A percentile compares a stretch with the other conserved stretches of the same genome.
phyloP scores from a whole-genome alignment of 257 asterid species.

The Dorcoceras hygrometricum region DNA sequence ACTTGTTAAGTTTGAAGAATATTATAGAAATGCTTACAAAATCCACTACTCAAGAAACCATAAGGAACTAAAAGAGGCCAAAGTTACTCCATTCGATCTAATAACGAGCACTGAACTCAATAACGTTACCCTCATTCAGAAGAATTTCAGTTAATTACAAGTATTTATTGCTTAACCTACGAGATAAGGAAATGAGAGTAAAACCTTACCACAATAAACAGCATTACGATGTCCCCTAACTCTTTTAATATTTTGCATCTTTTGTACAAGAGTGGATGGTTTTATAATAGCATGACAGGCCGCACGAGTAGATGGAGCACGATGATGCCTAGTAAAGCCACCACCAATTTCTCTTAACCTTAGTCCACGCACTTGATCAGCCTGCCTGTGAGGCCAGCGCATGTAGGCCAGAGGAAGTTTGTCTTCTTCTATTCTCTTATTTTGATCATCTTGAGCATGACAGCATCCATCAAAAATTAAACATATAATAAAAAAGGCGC shows the following conservation, averaged over 20 bases:
- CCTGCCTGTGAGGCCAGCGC: conserved; percentile 93
- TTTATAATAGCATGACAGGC: conserved; percentile 92
- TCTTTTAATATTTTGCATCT: conserved; percentile 72
- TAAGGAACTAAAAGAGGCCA: conserved; percentile 11
- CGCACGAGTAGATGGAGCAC: conserved; percentile 84
- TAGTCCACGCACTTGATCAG: conserved; percentile 87
- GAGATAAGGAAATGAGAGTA: conserved; percentile 7
- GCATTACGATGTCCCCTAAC: conserved; percentile 92
- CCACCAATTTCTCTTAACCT: conserved; percentile 93
- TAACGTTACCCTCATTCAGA: conserved; percentile 20
- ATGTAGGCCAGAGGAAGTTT: conserved; percentile 57
- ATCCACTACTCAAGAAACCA: conserved; percentile 22
- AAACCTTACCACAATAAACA: conserved; percentile 79
- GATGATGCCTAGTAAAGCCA: conserved; percentile 92
- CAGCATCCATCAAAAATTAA: conserved; percentile 17
- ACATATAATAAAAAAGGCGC: neutral
- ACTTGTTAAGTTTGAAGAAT: conserved; percentile 5
- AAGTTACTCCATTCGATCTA: conserved; percentile 7
- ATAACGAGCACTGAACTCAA: neutral
- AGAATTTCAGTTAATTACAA: conserved; percentile 10
- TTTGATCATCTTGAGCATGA: conserved; percentile 59
- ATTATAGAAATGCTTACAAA: conserved; percentile 1
- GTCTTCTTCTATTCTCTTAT: conserved; percentile 39
- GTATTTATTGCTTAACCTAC: conserved; percentile 10
- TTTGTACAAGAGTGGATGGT: conserved; percentile 94